Evolutionary conservation across 192 early-diverging fungal species (phyloP).

Genomic region (Bifiguratus adelaidae): DNA sequence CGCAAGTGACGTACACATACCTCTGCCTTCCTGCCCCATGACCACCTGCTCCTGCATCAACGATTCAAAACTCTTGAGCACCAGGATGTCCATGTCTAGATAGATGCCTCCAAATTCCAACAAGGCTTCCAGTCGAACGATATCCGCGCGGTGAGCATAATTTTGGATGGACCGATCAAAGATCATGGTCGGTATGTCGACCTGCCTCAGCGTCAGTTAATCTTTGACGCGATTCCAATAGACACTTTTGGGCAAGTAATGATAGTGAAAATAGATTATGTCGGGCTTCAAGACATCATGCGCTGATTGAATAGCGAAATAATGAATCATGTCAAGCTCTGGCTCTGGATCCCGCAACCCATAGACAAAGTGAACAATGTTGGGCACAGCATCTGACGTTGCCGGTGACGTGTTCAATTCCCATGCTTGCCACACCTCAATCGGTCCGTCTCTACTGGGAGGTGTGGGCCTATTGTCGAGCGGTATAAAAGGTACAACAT

Average conservation of each 20-base stretch:
- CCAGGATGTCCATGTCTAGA: not conserved
- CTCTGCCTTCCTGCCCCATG: constrained; percentile 1
- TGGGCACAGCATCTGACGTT: too few species aligned
- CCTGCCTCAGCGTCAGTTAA: not conserved
- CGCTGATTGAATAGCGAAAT: not conserved
- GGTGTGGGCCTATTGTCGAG: too few species aligned
- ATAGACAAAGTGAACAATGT: not conserved
- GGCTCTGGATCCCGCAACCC: not conserved
- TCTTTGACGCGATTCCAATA: not conserved
- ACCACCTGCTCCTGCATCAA: not conserved
- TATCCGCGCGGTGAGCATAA: not conserved
- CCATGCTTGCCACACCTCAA: too few species aligned
- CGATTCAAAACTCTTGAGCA: not conserved
- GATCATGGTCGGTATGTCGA: not conserved
- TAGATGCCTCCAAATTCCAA: not conserved
- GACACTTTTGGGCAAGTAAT: not conserved
- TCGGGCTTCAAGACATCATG: not conserved
- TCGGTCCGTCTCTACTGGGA: too few species aligned
- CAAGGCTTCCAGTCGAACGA: not conserved
- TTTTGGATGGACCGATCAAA: not conserved
- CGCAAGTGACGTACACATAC: not conserved
- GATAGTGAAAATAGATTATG: not conserved
- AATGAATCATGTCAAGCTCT: not conserved
- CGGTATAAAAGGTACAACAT: too few species aligned
- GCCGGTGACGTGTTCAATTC: too few species aligned